Evolutionary conservation across 2,329 filamentous ascomycete genomes (phyloP).

Genomic region (Fusarium continuum): DNA sequence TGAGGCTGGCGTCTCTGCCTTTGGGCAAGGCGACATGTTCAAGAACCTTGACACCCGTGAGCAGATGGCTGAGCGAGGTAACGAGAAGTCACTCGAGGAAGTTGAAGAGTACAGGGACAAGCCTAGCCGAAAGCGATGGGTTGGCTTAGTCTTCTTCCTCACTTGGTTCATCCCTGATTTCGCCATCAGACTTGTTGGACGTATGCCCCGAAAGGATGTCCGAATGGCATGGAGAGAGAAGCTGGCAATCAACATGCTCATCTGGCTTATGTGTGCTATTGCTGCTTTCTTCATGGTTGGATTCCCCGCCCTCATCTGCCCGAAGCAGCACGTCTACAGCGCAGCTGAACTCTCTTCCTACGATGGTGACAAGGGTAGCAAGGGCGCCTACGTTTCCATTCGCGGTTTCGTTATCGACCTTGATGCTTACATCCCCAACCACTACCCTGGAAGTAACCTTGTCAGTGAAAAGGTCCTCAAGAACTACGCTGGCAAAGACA

Average conservation of each 20-base stretch:
- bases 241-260: constrained; percentile 95
- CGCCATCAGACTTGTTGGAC: constrained; percentile 76
- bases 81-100: constrained; percentile 88
- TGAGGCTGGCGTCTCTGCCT: constrained; percentile 89
- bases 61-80: constrained; percentile 94
- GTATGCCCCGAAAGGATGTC: constrained; percentile 92
- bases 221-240: constrained; percentile 96
- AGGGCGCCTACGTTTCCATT: constrained; percentile 77
- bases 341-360: constrained; percentile 76
- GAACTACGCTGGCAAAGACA: constrained; percentile 87
- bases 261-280: constrained; percentile 84
- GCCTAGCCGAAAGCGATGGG: constrained; percentile 86
- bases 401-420: constrained; percentile 92
- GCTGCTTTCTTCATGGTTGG: constrained; percentile 89
- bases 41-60: constrained; percentile 93
- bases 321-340: constrained; percentile 88
- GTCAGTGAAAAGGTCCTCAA: constrained; percentile 66
- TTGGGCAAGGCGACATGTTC: constrained; percentile 97
- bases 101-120: constrained; percentile 86
- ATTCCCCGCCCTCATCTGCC: constrained; percentile 89
- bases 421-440: constrained; percentile 69
- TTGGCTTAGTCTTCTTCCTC: constrained; percentile 81
- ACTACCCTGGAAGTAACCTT: constrained; percentile 75
- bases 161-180: constrained; percentile 93
- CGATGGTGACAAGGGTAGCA: constrained; percentile 73